Percentiles rank a stretch among this genome's conserved stretches.
These are phyloP conservation scores for Gracilaria gracilis DNA, from an alignment of 23 red algal species.

Conservation along the genomic window DNA sequence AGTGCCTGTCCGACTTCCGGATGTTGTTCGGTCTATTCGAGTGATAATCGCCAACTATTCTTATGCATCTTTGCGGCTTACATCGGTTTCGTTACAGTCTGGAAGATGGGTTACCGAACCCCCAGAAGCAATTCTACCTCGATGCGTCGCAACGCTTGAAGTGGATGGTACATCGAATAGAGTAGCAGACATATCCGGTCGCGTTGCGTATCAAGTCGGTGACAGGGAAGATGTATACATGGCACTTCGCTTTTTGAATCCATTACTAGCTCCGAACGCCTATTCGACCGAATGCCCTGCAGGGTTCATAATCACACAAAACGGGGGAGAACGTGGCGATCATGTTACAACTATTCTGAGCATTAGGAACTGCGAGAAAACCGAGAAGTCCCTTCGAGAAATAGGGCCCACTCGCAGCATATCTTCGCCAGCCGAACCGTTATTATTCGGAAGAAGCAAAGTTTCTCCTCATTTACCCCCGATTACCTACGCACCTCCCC, in stretches of 20 bases:
- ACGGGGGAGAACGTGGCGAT: slow-evolving; percentile 65
- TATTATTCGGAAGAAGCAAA: slow-evolving; percentile 66
- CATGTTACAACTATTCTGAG: slow-evolving; percentile 47
- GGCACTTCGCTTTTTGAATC: slow-evolving; percentile 68
- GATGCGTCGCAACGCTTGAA: slow-evolving; percentile 28
- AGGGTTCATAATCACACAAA: slow-evolving; percentile 5
- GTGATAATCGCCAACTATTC: slow-evolving; percentile 40
- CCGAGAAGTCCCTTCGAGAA: background rate
- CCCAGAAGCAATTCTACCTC: slow-evolving; percentile 13
- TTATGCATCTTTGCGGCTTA: background rate
- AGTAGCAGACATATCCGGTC: slow-evolving; percentile 43
- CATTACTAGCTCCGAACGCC: slow-evolving; percentile 55
- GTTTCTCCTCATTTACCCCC: slow-evolving; percentile 46
- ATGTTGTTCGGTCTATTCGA: slow-evolving; percentile 43
- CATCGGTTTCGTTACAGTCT: slow-evolving; percentile 18
- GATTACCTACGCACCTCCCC: slow-evolving; percentile 10
- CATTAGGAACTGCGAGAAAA: background rate
- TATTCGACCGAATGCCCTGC: slow-evolving; percentile 35
- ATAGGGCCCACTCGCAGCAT: background rate
- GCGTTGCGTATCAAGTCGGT: slow-evolving; percentile 14
- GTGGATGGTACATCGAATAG: slow-evolving; percentile 44
- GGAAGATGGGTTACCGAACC: slow-evolving; percentile 51
- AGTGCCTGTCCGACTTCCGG: background rate
- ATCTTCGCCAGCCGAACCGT: slow-evolving; percentile 35
- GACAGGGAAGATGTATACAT: background rate